Evolutionary conservation across 1,139 yeast genomes (phyloP).

Genomic region (Casaregolazyma suthepensis): DNA sequence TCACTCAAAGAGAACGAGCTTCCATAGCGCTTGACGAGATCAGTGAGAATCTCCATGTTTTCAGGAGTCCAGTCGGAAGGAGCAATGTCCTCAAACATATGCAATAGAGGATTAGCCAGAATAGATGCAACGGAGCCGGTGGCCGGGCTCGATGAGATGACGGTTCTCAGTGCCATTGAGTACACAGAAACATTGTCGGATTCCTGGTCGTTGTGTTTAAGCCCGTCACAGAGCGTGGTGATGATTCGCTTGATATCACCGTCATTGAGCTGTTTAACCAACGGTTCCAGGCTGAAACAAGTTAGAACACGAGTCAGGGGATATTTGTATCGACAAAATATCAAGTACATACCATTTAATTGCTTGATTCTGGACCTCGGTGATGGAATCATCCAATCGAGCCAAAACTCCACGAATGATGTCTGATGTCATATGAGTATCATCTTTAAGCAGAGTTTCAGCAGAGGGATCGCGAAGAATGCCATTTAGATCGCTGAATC

Average conservation of each 20-base stretch:
- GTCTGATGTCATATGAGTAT: constrained; percentile 25
- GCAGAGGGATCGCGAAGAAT: constrained; percentile 33
- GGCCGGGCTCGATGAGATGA: constrained; percentile 40
- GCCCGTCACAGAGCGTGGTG: constrained; percentile 6
- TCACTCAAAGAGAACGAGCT: constrained; percentile 41
- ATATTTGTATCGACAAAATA: neutral
- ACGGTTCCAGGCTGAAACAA: constrained; percentile 31
- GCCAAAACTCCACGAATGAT: constrained; percentile 48
- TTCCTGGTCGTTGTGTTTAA: constrained; percentile 12
- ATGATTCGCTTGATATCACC: constrained; percentile 20
- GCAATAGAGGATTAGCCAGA: constrained; percentile 33
- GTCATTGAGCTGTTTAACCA: constrained; percentile 28
- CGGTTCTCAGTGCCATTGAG: constrained; percentile 63
- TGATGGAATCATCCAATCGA: constrained; percentile 55
- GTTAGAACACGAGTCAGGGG: neutral
- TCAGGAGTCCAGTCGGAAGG: constrained; percentile 41
- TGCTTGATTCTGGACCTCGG: constrained; percentile 78
- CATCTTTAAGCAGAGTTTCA: constrained; percentile 27
- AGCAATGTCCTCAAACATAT: constrained; percentile 28
- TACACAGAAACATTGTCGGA: constrained; percentile 42
- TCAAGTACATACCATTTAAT: constrained; percentile 43
- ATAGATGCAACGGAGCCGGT: constrained; percentile 29
- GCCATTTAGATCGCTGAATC: constrained; percentile 65
- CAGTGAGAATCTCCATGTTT: constrained; percentile 57
- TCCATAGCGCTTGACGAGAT: constrained; percentile 53